Conservation (phyloP, 371 early-diverging fungal genomes). For the Circinella minor region DNA sequence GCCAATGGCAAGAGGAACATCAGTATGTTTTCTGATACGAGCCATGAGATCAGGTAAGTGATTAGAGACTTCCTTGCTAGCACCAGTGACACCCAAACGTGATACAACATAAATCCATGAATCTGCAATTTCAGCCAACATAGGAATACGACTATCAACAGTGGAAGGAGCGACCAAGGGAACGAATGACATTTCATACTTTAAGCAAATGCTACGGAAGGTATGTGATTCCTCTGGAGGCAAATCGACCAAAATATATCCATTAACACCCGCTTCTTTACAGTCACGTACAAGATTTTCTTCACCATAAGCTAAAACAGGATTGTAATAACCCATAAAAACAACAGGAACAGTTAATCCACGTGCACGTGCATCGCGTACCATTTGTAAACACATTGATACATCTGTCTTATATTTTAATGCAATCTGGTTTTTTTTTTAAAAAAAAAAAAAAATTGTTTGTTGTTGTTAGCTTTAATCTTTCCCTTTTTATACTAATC, state of each 20-base stretch:
- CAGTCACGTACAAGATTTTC: conserved; percentile 81
- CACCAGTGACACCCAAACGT: conserved; percentile 93
- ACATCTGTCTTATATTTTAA: conserved; percentile 82
- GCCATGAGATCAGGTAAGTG: conserved; percentile 76
- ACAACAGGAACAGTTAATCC: conserved; percentile 92
- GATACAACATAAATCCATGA: conserved; percentile 96
- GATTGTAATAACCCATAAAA: conserved; percentile 99
- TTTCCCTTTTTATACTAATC: background rate
- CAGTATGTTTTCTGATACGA: conserved; percentile 79
- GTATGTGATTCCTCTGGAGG: conserved; percentile 94
- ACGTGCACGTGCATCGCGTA: conserved; percentile 77
- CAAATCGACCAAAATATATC: conserved; percentile 96
- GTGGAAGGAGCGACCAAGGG: conserved; percentile 96
- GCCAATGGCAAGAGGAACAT: conserved; percentile 92
- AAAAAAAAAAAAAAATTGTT: background rate
- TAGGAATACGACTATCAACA: conserved; percentile 79
- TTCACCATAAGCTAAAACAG: conserved; percentile 93
- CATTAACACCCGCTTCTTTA: conserved; percentile 85
- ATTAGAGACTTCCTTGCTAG: conserved; percentile 61
- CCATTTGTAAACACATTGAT: conserved; percentile 78
- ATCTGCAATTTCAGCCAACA: conserved; percentile 81
- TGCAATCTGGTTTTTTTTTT: conserved; percentile 57
- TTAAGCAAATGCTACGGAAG: conserved; percentile 79
- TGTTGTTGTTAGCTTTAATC: background rate
- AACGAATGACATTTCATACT: conserved; percentile 85